A percentile compares a stretch with the other conserved stretches of the same genome.
phyloP scores from a whole-genome alignment of 495 filamentous ascomycete species.

The Hypoxylon cercidicola region DNA sequence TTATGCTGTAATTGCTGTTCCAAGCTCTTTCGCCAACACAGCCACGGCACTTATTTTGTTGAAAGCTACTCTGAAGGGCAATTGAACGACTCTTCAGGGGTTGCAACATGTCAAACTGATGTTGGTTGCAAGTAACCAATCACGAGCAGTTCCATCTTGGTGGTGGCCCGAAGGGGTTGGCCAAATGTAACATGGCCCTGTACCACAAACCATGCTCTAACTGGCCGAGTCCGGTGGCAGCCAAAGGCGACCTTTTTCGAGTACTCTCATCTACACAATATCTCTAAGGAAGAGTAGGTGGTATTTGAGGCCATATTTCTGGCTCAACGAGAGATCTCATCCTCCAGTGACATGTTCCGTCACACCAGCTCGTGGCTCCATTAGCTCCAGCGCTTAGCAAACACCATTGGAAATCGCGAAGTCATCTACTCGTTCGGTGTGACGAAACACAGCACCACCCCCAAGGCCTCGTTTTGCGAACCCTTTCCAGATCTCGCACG shows the following conservation, averaged over 20 bases:
- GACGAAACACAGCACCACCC: constrained; percentile 28
- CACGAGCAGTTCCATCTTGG: constrained; percentile 7
- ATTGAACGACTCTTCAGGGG: neutral
- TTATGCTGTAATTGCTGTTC: constrained; percentile 3
- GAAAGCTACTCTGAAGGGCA: neutral
- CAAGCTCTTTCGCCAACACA: neutral
- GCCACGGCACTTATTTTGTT: neutral
- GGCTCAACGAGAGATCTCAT: neutral
- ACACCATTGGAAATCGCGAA: constrained; percentile 20
- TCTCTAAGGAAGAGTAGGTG: neutral
- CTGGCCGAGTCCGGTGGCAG: neutral
- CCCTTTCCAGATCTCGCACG: constrained; percentile 54
- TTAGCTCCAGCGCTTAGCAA: constrained; percentile 26
- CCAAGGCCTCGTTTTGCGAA: constrained; percentile 58
- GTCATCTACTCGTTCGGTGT: constrained; percentile 21
- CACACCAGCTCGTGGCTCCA: neutral
- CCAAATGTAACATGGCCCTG: neutral
- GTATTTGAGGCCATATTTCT: neutral
- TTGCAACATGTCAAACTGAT: constrained; percentile 13
- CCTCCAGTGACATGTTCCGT: constrained; percentile 1
- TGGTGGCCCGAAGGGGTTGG: constrained; percentile 13
- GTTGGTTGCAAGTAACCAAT: constrained; percentile 29
- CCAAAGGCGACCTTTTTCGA: neutral
- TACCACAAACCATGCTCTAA: constrained; percentile 8
- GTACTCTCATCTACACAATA: neutral